phyloP scores from a whole-genome alignment of 2,329 filamentous ascomycete genomes.

The Pestalotiopsis sp. region DNA sequence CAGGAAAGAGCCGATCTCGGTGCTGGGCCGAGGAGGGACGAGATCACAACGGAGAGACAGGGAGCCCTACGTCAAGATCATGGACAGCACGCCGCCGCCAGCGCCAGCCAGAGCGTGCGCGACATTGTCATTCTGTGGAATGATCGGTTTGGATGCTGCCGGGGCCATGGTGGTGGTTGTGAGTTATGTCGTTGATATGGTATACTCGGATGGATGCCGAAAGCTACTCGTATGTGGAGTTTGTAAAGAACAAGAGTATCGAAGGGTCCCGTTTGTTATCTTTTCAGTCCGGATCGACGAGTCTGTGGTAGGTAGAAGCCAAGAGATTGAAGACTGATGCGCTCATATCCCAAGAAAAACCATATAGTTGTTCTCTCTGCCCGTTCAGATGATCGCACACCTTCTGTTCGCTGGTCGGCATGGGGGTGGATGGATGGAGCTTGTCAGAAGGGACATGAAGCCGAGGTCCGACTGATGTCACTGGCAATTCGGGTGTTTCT shows the following conservation, averaged over 20 bases:
- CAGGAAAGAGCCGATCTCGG: not conserved
- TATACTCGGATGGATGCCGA: not conserved
- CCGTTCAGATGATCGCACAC: not conserved
- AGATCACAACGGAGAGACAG: not conserved
- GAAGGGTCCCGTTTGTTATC: not conserved
- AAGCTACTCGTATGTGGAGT: not conserved
- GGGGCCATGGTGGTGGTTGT: conserved; percentile 21
- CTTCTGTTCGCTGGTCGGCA: not conserved
- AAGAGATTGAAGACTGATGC: not conserved
- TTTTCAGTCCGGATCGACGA: conserved; percentile 1
- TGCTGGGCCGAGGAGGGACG: not conserved
- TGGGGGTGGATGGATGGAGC: not conserved
- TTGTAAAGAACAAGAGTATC: not conserved
- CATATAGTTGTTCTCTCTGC: not conserved
- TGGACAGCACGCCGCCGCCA: conserved; percentile 90
- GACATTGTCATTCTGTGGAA: conserved; percentile 93
- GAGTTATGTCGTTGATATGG: not conserved
- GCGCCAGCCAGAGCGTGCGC: conserved; percentile 91
- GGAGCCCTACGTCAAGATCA: conserved; percentile 77
- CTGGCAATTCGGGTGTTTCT: conserved; percentile 2
- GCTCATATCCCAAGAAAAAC: conserved; percentile 2
- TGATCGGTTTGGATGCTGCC: conserved; percentile 57
- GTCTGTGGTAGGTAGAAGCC: not conserved
- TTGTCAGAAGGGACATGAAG: not conserved
- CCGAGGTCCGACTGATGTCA: conserved; percentile 15